phyloP scores from a whole-genome alignment of 1,284 basidiomycete genomes.

The Malassezia restricta region DNA sequence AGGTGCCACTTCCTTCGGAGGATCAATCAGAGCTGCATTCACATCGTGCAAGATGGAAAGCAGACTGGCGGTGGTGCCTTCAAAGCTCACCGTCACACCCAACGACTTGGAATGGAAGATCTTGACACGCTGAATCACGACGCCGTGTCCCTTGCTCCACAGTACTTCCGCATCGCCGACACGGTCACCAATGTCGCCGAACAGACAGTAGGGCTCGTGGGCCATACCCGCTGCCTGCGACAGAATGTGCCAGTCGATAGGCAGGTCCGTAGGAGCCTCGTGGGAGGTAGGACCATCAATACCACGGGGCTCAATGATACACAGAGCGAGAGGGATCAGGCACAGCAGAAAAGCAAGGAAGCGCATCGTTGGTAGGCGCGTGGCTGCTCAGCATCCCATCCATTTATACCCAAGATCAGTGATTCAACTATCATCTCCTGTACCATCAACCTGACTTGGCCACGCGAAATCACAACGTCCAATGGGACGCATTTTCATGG shows the following conservation, averaged over 20 bases:
- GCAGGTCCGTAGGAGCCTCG: neutral
- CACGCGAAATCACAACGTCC: slow-evolving; percentile 2
- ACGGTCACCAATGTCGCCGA: neutral
- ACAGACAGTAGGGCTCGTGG: neutral
- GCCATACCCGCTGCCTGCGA: neutral
- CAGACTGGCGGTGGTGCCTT: slow-evolving; percentile 29
- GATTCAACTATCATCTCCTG: slow-evolving; percentile 10
- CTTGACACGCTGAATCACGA: slow-evolving; percentile 18
- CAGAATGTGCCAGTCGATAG: neutral
- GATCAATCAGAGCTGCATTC: slow-evolving; percentile 16
- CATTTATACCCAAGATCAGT: no score
- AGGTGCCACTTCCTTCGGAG: slow-evolving; percentile 18
- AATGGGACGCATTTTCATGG: slow-evolving; percentile 1
- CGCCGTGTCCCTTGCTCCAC: slow-evolving; percentile 22
- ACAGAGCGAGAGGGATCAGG: neutral
- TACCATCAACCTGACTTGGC: slow-evolving; percentile 9
- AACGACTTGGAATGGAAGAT: slow-evolving; percentile 22
- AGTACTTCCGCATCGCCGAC: slow-evolving; percentile 23
- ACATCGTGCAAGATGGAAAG: slow-evolving; percentile 25
- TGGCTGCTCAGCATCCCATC: neutral
- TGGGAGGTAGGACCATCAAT: neutral
- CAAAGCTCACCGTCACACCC: slow-evolving; percentile 28
- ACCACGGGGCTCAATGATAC: neutral
- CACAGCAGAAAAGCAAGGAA: neutral
- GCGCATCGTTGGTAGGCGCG: neutral